These are phyloP conservation scores for Paramarasmius palmivorus DNA, from an alignment of 1,284 basidiomycete species.

Conservation along the genomic window DNA sequence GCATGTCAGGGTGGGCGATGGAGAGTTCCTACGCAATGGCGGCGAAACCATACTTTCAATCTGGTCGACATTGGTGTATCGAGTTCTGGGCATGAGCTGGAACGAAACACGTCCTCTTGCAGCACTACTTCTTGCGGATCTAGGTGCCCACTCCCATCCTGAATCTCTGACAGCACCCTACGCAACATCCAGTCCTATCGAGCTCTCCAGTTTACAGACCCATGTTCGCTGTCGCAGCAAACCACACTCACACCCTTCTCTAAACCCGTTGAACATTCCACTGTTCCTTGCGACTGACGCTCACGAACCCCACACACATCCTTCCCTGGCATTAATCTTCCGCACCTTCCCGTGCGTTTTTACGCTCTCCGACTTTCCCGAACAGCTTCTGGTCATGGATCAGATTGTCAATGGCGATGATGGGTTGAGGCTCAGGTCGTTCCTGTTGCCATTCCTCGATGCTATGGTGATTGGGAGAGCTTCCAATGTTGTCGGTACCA, in stretches of 20 bases:
- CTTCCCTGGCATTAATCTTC: slow-evolving; percentile 48
- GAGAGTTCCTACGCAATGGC: slow-evolving; percentile 50
- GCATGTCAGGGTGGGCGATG: slow-evolving; percentile 70
- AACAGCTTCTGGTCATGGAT: slow-evolving; percentile 37
- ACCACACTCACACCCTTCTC: slow-evolving; percentile 23
- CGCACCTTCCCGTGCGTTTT: slow-evolving; percentile 72
- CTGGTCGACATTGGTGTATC: slow-evolving; percentile 59
- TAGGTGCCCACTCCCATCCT: slow-evolving; percentile 7
- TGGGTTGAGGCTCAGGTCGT: slow-evolving; percentile 46
- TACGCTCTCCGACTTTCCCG: slow-evolving; percentile 57
- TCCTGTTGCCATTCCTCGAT: slow-evolving; percentile 67
- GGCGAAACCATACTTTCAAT: slow-evolving; percentile 41
- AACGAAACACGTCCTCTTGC: slow-evolving; percentile 25
- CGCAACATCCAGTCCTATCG: background rate
- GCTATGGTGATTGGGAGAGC: slow-evolving; percentile 65
- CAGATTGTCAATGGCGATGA: slow-evolving; percentile 52
- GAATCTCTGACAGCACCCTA: background rate
- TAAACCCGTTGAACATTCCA: slow-evolving; percentile 54
- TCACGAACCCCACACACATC: slow-evolving; percentile 42
- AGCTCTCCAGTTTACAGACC: background rate
- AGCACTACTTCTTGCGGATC: slow-evolving; percentile 38
- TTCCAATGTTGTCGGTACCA: slow-evolving; percentile 61
- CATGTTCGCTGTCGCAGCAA: slow-evolving; percentile 17
- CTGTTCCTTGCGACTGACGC: slow-evolving; percentile 76
- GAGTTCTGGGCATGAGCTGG: slow-evolving; percentile 38